Evolutionary conservation across 495 filamentous ascomycete genomes (phyloP).

Genomic region (Melanomma pulvis-pyrius): DNA sequence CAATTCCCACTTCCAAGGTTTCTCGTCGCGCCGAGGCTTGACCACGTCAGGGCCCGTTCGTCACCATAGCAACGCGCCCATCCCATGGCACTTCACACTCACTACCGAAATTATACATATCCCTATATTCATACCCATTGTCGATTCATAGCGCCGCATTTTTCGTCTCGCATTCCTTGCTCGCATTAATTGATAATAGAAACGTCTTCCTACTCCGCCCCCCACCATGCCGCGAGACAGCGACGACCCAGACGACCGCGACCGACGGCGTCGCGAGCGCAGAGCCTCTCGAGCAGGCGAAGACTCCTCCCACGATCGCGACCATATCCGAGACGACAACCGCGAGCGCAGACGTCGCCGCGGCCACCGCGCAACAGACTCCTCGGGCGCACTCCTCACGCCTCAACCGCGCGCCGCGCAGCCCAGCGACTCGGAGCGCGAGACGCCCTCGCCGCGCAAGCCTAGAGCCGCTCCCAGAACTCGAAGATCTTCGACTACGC

Average conservation of each 20-base stretch:
- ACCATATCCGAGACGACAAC: background rate
- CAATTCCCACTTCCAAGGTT: slow-evolving; percentile 7
- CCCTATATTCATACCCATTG: slow-evolving; percentile 2
- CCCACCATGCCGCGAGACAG: slow-evolving; percentile 23
- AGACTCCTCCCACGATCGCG: slow-evolving; percentile 10
- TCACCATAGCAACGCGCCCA: slow-evolving; percentile 26
- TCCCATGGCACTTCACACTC: background rate
- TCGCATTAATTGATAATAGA: background rate
- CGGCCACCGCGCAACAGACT: slow-evolving; percentile 46
- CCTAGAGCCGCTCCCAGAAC: background rate
- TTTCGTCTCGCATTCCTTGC: background rate
- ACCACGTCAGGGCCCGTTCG: slow-evolving; percentile 19
- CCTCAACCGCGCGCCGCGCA: slow-evolving; percentile 5
- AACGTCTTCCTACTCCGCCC: background rate
- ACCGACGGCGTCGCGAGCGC: slow-evolving; percentile 20
- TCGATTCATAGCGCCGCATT: background rate
- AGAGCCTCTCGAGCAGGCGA: slow-evolving; percentile 16
- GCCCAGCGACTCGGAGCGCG: slow-evolving; percentile 33
- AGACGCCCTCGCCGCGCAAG: slow-evolving; percentile 32
- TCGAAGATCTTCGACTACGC: background rate
- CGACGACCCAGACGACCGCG: slow-evolving; percentile 23
- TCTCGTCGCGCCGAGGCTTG: background rate
- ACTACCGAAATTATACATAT: slow-evolving; percentile 31
- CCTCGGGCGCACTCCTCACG: slow-evolving; percentile 39
- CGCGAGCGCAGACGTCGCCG: slow-evolving; percentile 26